Evolutionary conservation across 176 grass and related monocot species (phyloP).

Genomic region (maize (Zea mays)): DNA sequence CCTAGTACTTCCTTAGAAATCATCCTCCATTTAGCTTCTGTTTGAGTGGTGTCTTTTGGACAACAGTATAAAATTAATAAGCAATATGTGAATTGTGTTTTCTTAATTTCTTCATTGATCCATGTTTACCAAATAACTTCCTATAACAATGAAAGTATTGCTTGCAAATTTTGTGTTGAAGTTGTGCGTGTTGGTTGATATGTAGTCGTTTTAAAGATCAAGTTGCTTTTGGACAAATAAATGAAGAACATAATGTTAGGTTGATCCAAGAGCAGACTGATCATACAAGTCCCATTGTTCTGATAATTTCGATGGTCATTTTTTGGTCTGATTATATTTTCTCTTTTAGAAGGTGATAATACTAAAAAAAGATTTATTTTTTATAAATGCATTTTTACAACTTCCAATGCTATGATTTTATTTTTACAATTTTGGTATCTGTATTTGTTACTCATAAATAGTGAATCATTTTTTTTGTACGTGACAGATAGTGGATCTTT

Average conservation of each 20-base stretch:
- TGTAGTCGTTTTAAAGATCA: not conserved
- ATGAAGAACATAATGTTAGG: not conserved
- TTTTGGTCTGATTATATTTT: conserved; percentile 25
- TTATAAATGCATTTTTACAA: conserved; percentile 2
- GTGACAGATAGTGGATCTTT: conserved; percentile 55
- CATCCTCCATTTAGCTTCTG: not conserved
- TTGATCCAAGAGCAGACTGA: conserved; percentile 12
- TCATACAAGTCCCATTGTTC: conserved; percentile 1
- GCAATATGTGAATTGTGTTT: not conserved
- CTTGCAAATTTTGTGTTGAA: not conserved
- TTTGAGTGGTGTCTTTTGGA: not conserved
- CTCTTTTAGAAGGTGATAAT: not conserved
- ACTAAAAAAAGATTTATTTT: conserved; percentile 7
- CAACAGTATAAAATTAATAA: not conserved
- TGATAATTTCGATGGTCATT: not conserved
- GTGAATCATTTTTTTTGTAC: conserved; percentile 33
- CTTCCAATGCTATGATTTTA: not conserved
- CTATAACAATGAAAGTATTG: conserved; percentile 23
- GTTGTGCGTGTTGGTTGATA: not conserved
- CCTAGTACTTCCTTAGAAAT: conserved; percentile 5
- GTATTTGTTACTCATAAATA: conserved; percentile 46
- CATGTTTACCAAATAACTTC: not conserved
- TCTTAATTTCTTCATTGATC: not conserved
- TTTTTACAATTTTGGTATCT: conserved; percentile 12
- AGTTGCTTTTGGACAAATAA: conserved; percentile 2